These are phyloP conservation scores for Cryptococcus depauperatus DNA, from an alignment of 1,284 basidiomycete species.

Conservation along the genomic window DNA sequence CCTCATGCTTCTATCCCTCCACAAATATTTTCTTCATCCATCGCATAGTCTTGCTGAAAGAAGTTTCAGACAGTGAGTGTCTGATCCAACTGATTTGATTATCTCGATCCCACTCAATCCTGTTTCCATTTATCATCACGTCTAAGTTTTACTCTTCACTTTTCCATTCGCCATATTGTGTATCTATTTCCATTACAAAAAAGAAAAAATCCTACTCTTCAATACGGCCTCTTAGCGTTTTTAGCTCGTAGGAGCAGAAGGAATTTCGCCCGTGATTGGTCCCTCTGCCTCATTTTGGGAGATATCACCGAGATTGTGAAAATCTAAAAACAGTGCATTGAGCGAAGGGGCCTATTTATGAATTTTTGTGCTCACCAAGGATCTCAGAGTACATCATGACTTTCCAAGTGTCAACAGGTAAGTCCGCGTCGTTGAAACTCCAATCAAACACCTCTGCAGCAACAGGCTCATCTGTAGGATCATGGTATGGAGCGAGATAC, in stretches of 20 bases:
- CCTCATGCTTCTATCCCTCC: no score
- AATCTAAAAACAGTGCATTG: constrained; percentile 44
- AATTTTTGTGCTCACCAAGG: constrained; percentile 74
- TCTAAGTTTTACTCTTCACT: neutral
- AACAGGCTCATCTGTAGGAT: constrained; percentile 94
- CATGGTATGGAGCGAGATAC: constrained; percentile 96
- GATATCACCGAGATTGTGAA: constrained; percentile 49
- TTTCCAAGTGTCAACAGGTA: constrained; percentile 98
- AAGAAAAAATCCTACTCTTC: no score
- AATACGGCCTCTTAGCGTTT: no score
- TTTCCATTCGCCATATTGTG: neutral
- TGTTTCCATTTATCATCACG: neutral
- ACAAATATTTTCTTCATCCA: no score
- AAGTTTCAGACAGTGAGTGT: no score
- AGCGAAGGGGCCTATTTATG: no score
- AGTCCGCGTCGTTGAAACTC: constrained; percentile 99
- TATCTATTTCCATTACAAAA: neutral
- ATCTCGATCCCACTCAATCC: constrained; percentile 1
- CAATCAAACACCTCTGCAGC: constrained; percentile 95
- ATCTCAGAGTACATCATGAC: constrained; percentile 98
- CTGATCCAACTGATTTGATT: no score
- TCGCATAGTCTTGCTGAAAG: no score
- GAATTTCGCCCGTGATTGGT: constrained; percentile 40
- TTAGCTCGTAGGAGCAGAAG: constrained; percentile 16
- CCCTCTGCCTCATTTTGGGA: constrained; percentile 41